Percentiles rank a stretch among this genome's conserved stretches.
Conservation (phyloP, 371 early-diverging fungal genomes). For the Entomophthora muscae region DNA sequence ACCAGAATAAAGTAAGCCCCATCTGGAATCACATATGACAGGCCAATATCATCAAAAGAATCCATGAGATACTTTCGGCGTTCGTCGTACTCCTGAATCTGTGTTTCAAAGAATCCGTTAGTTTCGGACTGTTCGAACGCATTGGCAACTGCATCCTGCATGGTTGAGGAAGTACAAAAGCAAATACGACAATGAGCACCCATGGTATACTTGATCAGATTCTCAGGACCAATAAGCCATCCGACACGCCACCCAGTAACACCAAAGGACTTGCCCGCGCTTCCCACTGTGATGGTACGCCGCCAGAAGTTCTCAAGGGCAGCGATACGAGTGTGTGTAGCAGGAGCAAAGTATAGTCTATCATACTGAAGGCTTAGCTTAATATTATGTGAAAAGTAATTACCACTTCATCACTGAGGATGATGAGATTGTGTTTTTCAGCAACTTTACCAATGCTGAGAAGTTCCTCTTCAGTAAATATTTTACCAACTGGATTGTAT, state of each 20-base stretch:
- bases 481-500: constrained; percentile 86
- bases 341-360: constrained; percentile 61
- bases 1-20: constrained; percentile 90
- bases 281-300: constrained; percentile 85
- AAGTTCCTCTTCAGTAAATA: constrained; percentile 66
- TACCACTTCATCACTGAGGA: constrained; percentile 86
- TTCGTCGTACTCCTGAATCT: constrained; percentile 39
- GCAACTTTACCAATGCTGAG: constrained; percentile 61
- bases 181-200: constrained; percentile 81
- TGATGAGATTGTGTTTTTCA: constrained; percentile 60
- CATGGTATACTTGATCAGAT: constrained; percentile 52
- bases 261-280: constrained; percentile 85
- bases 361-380: constrained; percentile 40
- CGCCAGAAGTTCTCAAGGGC: constrained; percentile 72
- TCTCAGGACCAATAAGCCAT: constrained; percentile 73
- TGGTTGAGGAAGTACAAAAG: constrained; percentile 74
- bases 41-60: constrained; percentile 43
- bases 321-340: constrained; percentile 54
- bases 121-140: constrained; percentile 46
- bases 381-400: background rate
- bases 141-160: constrained; percentile 77
- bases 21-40: constrained; percentile 73
- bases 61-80: constrained; percentile 55
- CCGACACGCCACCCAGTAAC: constrained; percentile 96
- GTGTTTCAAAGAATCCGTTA: constrained; percentile 47